Conservation (phyloP, 371 early-diverging fungal genomes). For the Mucor irregularis region DNA sequence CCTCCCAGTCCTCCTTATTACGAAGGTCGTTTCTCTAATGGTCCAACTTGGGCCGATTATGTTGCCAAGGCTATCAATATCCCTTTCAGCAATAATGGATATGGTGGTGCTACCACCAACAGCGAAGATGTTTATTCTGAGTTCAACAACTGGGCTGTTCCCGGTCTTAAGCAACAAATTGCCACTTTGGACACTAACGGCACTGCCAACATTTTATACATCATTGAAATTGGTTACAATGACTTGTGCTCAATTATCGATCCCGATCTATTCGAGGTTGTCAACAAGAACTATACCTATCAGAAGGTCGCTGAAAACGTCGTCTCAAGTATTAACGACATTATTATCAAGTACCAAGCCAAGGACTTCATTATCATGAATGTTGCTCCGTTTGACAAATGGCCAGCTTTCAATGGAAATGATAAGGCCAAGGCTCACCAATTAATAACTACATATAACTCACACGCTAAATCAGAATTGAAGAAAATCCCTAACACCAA, state of each 20-base stretch:
- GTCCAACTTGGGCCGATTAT: conserved; percentile 60
- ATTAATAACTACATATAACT: conserved; percentile 13
- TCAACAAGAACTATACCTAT: conserved; percentile 15
- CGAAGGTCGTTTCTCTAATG: conserved; percentile 56
- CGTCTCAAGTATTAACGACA: conserved; percentile 7
- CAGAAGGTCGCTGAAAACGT: conserved; percentile 14
- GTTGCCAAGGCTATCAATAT: conserved; percentile 31
- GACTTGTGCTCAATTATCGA: conserved; percentile 21
- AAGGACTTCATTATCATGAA: conserved; percentile 18
- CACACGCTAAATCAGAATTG: conserved; percentile 9
- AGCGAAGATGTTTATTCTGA: conserved; percentile 23
- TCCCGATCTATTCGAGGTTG: conserved; percentile 21
- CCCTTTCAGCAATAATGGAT: conserved; percentile 27
- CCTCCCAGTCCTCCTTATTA: conserved; percentile 40
- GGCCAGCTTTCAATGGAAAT: conserved; percentile 16
- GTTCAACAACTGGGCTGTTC: conserved; percentile 23
- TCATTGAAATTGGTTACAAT: conserved; percentile 28
- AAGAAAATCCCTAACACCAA: conserved; percentile 9
- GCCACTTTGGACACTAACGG: conserved; percentile 7
- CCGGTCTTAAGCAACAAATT: conserved; percentile 23
- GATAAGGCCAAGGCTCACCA: conserved; percentile 6
- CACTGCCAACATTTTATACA: conserved; percentile 10
- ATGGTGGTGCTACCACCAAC: conserved; percentile 59
- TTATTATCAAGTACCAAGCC: conserved; percentile 21
- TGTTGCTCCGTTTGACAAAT: conserved; percentile 20